Evolutionary conservation across 768 basidiomycete species (phyloP), one percentile per base, ranked within the genome.

Genomic region (Lactarius akahatsu): DNA sequence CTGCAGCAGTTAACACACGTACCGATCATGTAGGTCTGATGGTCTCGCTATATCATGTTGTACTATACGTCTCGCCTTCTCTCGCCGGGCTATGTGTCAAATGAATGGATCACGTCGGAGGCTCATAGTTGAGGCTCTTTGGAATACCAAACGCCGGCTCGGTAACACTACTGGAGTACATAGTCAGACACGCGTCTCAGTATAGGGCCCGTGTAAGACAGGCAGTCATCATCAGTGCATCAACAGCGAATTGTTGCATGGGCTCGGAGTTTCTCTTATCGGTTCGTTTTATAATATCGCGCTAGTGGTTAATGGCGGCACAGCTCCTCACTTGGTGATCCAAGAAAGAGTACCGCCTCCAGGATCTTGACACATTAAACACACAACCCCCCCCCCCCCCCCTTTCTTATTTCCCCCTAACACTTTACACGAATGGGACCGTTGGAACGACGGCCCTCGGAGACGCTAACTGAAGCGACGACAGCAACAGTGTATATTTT

Each of bases 31-130:
- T 30, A 57, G 36, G 61, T 66, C 45, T 54, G 61, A 58, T 58
- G 61, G 36, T 57, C 56, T 66, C 28, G 47, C 36, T 30, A 38
- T 62, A 23, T 41, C 47, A 28, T 62, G 32, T 56, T 30, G 65
- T 66, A 66, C 61, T 61, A 66, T 66, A 62, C 43, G 28, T 40
- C 56, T 40, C 36, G n/a, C 65, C 61, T 52, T 57, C 36, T 52
- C 23, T 58, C 36, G 7, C 30, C 55, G 34, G 43, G 43, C 11
- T 40, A 26, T 56, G 36, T 62, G 32, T 34, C 45, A 45, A 56
- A 32, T 57, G 47, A 28, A 57, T 8, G 65, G 40, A 34, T 45
- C 32, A 23, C 45, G 43, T 60, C 41, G 41, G 38, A 13, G 64
- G 41, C 23, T 55, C 41, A 54, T 23, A 28, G 36, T 26, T 16